Evolutionary conservation across 192 early-diverging fungal species (phyloP), one percentile per base, ranked within the genome.

Genomic region (Coemansia asiatica): DNA sequence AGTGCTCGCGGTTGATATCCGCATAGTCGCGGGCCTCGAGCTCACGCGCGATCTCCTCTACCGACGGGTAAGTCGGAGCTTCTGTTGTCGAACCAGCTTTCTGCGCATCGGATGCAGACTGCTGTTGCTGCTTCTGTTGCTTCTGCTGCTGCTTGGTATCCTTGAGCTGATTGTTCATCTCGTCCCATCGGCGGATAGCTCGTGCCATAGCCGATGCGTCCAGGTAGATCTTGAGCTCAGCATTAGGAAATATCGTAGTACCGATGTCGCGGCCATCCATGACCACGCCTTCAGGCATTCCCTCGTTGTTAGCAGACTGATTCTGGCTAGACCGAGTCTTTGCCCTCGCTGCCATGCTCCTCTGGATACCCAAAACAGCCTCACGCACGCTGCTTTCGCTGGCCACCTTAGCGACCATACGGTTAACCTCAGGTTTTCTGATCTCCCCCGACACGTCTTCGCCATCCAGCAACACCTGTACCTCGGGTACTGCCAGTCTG

Each of bases 261-360:
- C 92, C 91, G 56, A 92, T 90, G 69, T 94, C 92, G 0, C 92
- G 72, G 6, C 92, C 92, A 71, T 94, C 92, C 89, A 94, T 92
- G 13, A 94, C 90, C 33, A 91, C 63, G n/a, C 91, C 90, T 1
- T 57, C 63, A 55, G 58, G 55, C 29, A 38, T 26, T 1, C 26
- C 22, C 12, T 66, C 35, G 1, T 23, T 10, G 9, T 35, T 53
- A 2, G 56, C 47, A 27, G 44, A 44, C 22, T 8, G 36, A 5
- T 38, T 26, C 10, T 21, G 9, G 7, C 57, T 63, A 25, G 68
- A 47, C 47, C 55, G 74, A 4, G 67, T 49, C 27, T 79, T 63
- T 0, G 80, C 72, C 18, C 56, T 66, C 2, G 61, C 66, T 0
- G 87, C 91, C 40, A 89, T 65, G 0, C 23, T 51, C 0, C 89